phyloP scores from a whole-genome alignment of 2,329 filamentous ascomycete species.

The Cladosporium cucumerinum region DNA sequence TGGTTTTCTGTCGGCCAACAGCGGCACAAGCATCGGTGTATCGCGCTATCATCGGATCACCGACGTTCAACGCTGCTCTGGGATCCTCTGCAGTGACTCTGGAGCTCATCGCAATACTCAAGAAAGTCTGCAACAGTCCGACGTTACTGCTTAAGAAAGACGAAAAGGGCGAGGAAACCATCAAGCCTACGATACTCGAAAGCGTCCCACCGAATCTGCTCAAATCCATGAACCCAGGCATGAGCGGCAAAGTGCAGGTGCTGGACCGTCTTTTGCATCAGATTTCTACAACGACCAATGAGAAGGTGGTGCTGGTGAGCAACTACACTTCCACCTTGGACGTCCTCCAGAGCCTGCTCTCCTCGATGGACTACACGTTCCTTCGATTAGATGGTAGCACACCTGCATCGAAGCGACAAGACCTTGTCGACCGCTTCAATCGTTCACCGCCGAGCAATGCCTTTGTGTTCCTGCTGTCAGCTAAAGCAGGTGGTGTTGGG shows the following conservation, averaged over 20 bases:
- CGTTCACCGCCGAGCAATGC: conserved; percentile 51
- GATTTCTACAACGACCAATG: conserved; percentile 58
- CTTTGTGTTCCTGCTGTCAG: conserved; percentile 70
- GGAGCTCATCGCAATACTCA: conserved; percentile 68
- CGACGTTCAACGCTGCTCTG: conserved; percentile 59
- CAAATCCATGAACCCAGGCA: conserved; percentile 48
- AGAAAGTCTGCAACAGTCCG: conserved; percentile 72
- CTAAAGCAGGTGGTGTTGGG: conserved; percentile 67
- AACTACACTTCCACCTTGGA: conserved; percentile 72
- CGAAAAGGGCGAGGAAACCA: conserved; percentile 44
- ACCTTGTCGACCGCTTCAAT: conserved; percentile 69
- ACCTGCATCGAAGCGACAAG: conserved; percentile 61
- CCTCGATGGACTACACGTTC: conserved; percentile 58
- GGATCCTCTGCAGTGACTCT: conserved; percentile 61
- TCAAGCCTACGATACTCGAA: conserved; percentile 28
- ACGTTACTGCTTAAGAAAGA: conserved; percentile 54
- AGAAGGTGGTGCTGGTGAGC: conserved; percentile 73
- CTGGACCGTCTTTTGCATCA: conserved; percentile 63
- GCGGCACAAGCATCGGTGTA: conserved; percentile 59
- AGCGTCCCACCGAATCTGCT: conserved; percentile 55
- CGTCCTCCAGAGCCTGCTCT: conserved; percentile 60
- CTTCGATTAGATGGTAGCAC: conserved; percentile 69
- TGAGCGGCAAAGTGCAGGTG: conserved; percentile 64
- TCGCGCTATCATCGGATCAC: conserved; percentile 61
- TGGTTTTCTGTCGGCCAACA: conserved; percentile 64